Evolutionary conservation across 2,329 filamentous ascomycete genomes (phyloP).

Genomic region (Trichophyton mentagrophytes): DNA sequence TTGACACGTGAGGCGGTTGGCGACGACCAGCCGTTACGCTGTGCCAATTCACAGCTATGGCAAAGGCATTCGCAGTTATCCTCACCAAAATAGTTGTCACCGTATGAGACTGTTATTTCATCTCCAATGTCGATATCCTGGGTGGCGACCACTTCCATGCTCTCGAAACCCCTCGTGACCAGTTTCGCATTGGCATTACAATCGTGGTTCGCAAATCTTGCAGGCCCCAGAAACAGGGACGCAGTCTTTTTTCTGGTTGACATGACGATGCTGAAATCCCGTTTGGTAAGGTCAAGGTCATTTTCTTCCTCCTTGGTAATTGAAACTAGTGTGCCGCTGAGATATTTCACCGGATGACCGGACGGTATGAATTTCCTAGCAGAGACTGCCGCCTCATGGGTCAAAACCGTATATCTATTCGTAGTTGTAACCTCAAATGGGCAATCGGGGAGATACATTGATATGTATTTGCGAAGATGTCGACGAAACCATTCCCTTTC

Average conservation of each 20-base stretch:
- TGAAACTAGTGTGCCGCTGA: constrained; percentile 79
- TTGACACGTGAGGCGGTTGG: constrained; percentile 8
- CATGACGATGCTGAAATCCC: constrained; percentile 94
- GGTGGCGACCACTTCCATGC: constrained; percentile 80
- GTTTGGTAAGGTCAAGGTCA: constrained; percentile 64
- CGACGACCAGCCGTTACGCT: constrained; percentile 69
- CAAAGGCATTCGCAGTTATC: constrained; percentile 94
- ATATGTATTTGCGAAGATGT: constrained; percentile 80
- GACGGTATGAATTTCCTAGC: constrained; percentile 67
- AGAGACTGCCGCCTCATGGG: constrained; percentile 75
- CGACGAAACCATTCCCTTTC: constrained; percentile 77
- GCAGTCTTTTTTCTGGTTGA: constrained; percentile 83
- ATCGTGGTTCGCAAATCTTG: constrained; percentile 94
- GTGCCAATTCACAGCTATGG: constrained; percentile 62
- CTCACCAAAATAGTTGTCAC: constrained; percentile 89
- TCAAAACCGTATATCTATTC: constrained; percentile 86
- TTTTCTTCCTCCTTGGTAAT: constrained; percentile 87
- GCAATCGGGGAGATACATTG: constrained; percentile 85
- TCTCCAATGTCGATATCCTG: constrained; percentile 74
- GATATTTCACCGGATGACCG: constrained; percentile 78
- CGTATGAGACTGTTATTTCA: constrained; percentile 93
- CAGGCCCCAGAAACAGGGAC: constrained; percentile 86
- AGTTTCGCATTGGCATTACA: constrained; percentile 84
- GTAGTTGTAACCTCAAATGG: constrained; percentile 89
- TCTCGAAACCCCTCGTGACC: constrained; percentile 67